Conservation (phyloP, 2,329 filamentous ascomycete genomes). For the Aspergillus novofumigatus region DNA sequence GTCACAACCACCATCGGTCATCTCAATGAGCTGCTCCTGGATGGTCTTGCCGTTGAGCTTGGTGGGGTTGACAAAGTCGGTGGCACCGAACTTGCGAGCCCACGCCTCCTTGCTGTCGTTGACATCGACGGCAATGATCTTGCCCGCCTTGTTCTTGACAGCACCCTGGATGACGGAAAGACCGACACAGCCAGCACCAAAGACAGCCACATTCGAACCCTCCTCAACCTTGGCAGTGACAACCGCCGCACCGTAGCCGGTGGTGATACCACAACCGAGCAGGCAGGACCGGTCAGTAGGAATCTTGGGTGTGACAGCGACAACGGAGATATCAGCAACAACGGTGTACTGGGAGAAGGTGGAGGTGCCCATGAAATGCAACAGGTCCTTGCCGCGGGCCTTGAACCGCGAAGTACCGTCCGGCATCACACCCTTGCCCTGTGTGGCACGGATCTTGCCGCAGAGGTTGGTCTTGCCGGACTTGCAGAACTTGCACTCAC, state of each 20-base stretch:
- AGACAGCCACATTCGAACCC: slow-evolving; percentile 84
- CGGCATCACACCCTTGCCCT: slow-evolving; percentile 94
- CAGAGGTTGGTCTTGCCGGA: slow-evolving; percentile 99
- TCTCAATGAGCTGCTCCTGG: slow-evolving; percentile 88
- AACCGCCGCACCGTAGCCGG: slow-evolving; percentile 90
- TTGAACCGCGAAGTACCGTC: slow-evolving; percentile 94
- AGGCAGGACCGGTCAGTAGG: slow-evolving; percentile 95
- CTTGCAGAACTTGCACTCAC: slow-evolving; percentile 99
- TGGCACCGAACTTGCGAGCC: slow-evolving; percentile 91
- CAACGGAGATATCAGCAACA: slow-evolving; percentile 96
- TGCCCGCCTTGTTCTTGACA: slow-evolving; percentile 70
- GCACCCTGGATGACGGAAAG: slow-evolving; percentile 93
- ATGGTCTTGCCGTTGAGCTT: slow-evolving; percentile 72
- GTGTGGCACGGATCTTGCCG: slow-evolving; percentile 96
- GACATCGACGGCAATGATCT: slow-evolving; percentile 65
- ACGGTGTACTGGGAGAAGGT: slow-evolving; percentile 99
- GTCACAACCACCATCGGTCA: slow-evolving; percentile 97
- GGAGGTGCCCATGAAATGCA: slow-evolving; percentile 99
- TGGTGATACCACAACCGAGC: slow-evolving; percentile 97
- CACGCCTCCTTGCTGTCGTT: slow-evolving; percentile 90
- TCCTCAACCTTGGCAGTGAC: slow-evolving; percentile 91
- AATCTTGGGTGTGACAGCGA: slow-evolving; percentile 83
- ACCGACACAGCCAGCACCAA: slow-evolving; percentile 94
- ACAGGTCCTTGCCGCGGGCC: slow-evolving; percentile 88
- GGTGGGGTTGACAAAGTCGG: slow-evolving; percentile 91